phyloP scores from a whole-genome alignment of 2,329 filamentous ascomycete species.

The Bipolaris gigantea region DNA sequence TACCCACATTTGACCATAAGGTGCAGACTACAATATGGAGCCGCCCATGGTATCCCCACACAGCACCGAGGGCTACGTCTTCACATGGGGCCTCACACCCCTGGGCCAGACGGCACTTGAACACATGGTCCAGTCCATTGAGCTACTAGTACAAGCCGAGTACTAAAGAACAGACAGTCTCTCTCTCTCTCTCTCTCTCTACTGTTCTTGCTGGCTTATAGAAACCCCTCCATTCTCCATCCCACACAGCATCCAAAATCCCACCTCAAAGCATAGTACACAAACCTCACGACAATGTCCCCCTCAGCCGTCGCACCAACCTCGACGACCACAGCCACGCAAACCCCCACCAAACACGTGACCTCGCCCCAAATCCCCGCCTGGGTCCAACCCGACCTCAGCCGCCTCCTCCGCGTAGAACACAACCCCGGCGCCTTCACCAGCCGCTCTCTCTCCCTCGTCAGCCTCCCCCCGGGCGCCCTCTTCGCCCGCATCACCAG shows the following conservation, averaged over 20 bases:
- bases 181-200: background rate
- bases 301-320: slow-evolving; percentile 31
- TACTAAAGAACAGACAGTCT: slow-evolving; percentile 18
- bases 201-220: too few relatives aligned
- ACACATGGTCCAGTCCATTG: too few relatives aligned
- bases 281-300: slow-evolving; percentile 25
- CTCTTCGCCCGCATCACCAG: slow-evolving; percentile 55
- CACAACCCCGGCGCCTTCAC: slow-evolving; percentile 46
- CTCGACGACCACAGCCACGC: slow-evolving; percentile 15
- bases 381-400: slow-evolving; percentile 45
- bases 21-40: slow-evolving; percentile 15
- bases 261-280: background rate
- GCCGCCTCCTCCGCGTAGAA: slow-evolving; percentile 44
- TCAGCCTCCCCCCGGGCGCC: slow-evolving; percentile 55
- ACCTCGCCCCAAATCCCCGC: slow-evolving; percentile 32
- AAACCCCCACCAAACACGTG: slow-evolving; percentile 22
- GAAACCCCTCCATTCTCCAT: background rate
- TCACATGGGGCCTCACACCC: slow-evolving; percentile 11
- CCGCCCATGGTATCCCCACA: slow-evolving; percentile 14
- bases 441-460: slow-evolving; percentile 52
- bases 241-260: background rate
- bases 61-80: slow-evolving; percentile 1
- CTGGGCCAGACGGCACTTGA: background rate
- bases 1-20: background rate
- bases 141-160: background rate